Evolutionary conservation across 768 basidiomycete species (phyloP), one percentile per base, ranked within the genome.

Genomic region (Saitozyma sp.): DNA sequence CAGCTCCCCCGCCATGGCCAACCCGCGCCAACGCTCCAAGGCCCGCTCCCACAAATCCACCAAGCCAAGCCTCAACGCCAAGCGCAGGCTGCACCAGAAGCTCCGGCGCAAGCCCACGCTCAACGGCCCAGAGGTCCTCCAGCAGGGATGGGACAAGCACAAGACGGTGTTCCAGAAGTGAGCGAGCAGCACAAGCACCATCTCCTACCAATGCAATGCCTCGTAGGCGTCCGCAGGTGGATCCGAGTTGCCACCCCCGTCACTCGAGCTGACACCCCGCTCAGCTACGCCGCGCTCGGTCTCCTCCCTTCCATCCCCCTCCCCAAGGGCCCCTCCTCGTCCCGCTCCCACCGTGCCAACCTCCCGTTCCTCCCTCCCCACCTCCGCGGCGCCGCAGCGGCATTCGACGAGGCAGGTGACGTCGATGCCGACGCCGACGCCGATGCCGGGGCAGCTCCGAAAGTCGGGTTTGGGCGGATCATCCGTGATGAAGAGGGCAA

Each of bases 111-210:
- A 68, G 62, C 66, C 79, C 88, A 90, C 88, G 29, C 87, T 96
- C 64, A 85, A 87, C 58, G 92, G 89, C 6, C 92, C 92, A 1
- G 87, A 88, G 75, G 83, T 84, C 9, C 82, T 96, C 65, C 89
- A 89, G 75, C 86, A 89, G 50, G 87, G 87, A 59, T 97, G 93
- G 93, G 90, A 97, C 79, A 86, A 86, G 68, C 82, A 82, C 55
- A 91, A 90, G 81, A 97, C 93, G 10, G 87, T 94, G 16, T 85
- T 85, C 66, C 94, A 97, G 85, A 97, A 96, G 93, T 95, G 73
- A 71, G 88, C 82, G 9, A 17, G 2, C 17, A 9, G 10, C 1
- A 14, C 13, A n/a, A 43, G n/a, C n/a, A n/a, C n/a, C n/a, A n/a
- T n/a, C 3, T n/a, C n/a, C 14, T 51, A 38, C 16, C 50, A 37